These are phyloP conservation scores for Pterulicium gracile DNA, from an alignment of 1,284 basidiomycete genomes.

Conservation along the genomic window DNA sequence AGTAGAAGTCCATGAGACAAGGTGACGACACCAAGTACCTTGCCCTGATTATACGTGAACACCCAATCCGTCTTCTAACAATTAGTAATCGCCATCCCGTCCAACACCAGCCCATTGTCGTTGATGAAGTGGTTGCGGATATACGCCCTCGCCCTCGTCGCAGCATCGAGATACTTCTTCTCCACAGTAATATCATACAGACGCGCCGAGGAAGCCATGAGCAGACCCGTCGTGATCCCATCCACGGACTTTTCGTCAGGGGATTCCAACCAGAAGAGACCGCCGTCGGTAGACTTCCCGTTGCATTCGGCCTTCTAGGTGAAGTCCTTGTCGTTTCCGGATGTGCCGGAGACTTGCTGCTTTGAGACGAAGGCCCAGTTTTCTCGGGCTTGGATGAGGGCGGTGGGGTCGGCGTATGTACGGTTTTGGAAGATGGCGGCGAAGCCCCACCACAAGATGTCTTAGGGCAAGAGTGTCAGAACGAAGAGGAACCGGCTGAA, in stretches of 20 bases:
- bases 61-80: background rate
- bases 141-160: background rate
- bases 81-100: background rate
- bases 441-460: background rate
- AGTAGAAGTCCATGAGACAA: background rate
- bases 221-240: background rate
- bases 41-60: background rate
- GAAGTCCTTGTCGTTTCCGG: background rate
- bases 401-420: background rate
- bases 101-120: background rate
- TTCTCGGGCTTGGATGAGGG: background rate
- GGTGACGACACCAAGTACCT: background rate
- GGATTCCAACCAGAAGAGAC: background rate
- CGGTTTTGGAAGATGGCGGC: background rate
- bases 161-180: background rate
- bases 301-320: background rate
- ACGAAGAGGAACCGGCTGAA: background rate
- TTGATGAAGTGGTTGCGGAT: background rate
- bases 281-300: background rate
- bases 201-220: background rate
- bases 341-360: background rate
- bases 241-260: background rate
- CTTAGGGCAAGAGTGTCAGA: background rate
- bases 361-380: background rate
- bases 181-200: background rate